Conservation (phyloP, 441 rosid species). For the Erysimum cheiri region DNA sequence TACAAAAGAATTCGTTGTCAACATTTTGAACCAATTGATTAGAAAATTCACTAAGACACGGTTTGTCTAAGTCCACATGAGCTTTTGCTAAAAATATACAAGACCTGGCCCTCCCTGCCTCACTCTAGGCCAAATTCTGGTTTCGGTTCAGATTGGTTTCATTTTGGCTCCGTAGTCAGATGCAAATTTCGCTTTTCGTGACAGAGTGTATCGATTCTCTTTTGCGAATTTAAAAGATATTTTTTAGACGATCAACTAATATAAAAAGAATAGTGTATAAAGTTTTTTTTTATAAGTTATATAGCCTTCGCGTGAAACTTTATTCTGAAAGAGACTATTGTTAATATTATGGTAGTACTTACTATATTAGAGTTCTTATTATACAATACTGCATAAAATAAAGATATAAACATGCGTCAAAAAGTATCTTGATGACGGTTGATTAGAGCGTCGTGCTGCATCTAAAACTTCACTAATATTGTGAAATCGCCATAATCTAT, state of each 20-base stretch:
- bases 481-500: neutral
- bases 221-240: neutral
- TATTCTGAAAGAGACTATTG: neutral
- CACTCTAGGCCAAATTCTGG: neutral
- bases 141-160: conserved; percentile 11
- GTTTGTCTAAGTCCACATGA: conserved; percentile 45
- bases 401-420: neutral
- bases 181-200: neutral
- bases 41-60: conserved; percentile 40
- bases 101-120: conserved; percentile 29
- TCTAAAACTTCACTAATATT: too few relatives aligned
- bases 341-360: neutral
- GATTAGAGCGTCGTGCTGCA: too few relatives aligned
- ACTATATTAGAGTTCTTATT: neutral
- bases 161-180: neutral
- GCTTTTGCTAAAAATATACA: conserved; percentile 19
- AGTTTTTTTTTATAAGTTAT: neutral
- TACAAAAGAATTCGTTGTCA: conserved; percentile 36
- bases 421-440: neutral
- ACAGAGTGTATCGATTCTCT: neutral
- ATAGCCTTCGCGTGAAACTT: neutral
- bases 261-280: neutral
- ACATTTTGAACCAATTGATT: conserved; percentile 35
- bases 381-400: neutral
- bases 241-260: neutral